A percentile compares a stretch with the other conserved stretches of the same genome.
These are phyloP conservation scores for Sarocladiaceae sp. DNA, from an alignment of 2,329 filamentous ascomycete genomes.

Conservation along the genomic window DNA sequence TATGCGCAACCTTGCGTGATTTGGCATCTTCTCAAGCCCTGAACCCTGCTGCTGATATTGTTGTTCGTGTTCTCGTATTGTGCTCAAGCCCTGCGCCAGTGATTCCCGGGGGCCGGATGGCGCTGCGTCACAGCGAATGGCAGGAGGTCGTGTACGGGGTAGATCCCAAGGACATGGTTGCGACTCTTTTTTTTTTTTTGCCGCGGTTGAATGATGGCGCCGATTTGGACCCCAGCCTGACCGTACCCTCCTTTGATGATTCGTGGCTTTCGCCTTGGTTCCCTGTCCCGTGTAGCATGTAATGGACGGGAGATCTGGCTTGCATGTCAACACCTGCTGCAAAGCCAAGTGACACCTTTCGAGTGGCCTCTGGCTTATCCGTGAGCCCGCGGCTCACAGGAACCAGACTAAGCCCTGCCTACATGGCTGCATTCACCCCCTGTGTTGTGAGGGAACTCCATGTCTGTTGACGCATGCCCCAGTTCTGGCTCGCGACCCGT, in stretches of 20 bases:
- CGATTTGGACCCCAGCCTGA: no score
- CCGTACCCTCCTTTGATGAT: background rate
- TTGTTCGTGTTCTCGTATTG: constrained; percentile 1
- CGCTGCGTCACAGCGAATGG: no score
- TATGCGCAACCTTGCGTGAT: no score
- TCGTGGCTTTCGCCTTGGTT: background rate
- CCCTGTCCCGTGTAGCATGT: background rate
- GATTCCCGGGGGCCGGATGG: no score
- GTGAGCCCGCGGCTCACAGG: background rate
- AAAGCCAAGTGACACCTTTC: background rate
- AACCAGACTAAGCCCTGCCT: background rate
- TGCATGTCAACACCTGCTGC: background rate
- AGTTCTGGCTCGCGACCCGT: background rate
- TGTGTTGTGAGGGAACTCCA: no score
- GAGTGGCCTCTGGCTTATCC: background rate
- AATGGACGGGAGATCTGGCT: constrained; percentile 1
- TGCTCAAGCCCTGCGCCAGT: no score
- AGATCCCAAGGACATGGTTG: no score
- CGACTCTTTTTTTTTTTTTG: no score
- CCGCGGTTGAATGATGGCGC: no score
- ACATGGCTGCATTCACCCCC: no score
- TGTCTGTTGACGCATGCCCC: background rate
- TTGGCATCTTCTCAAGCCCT: constrained; percentile 1
- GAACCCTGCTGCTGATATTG: background rate
- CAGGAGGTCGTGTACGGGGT: no score